phyloP scores from a whole-genome alignment of 2,329 filamentous ascomycete species.

The Metarhizium rileyi region DNA sequence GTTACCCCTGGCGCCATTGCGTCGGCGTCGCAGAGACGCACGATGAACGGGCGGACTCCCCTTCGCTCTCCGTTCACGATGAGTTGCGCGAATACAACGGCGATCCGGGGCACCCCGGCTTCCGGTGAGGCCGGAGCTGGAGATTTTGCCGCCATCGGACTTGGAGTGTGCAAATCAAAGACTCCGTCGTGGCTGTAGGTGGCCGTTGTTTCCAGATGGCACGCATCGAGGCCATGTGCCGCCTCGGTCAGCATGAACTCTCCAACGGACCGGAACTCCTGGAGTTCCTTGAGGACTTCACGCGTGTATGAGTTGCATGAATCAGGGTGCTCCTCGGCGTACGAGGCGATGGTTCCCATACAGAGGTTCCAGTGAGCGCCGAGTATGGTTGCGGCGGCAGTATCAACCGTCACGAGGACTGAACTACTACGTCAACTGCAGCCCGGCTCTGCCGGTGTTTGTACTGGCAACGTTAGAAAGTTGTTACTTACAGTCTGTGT shows the following conservation, averaged over 20 bases:
- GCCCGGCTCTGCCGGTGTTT: not conserved
- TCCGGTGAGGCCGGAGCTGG: conserved; percentile 17
- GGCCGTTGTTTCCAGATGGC: conserved; percentile 28
- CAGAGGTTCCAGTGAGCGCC: conserved; percentile 23
- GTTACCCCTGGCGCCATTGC: conserved; percentile 19
- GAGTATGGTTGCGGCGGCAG: conserved; percentile 12
- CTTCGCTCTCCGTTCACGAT: conserved; percentile 15
- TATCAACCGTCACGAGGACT: conserved; percentile 10
- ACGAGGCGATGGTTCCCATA: conserved; percentile 16
- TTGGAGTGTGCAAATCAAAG: conserved; percentile 25
- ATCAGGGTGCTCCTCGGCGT: conserved; percentile 6
- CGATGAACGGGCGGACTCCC: conserved; percentile 22
- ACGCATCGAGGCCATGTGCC: conserved; percentile 28
- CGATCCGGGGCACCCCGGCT: conserved; percentile 18
- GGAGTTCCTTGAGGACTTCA: conserved; percentile 9
- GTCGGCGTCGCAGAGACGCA: conserved; percentile 15
- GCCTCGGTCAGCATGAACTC: conserved; percentile 31
- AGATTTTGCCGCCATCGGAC: conserved; percentile 20
- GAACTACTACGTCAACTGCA: not conserved
- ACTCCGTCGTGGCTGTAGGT: conserved; percentile 22
- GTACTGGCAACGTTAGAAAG: no score
- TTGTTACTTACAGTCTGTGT: conserved; percentile 12
- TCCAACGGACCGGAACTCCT: conserved; percentile 16
- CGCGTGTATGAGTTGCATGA: conserved; percentile 9
- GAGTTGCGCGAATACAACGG: conserved; percentile 23